Percentiles rank a stretch among this genome's conserved stretches.
These are phyloP conservation scores for Juncus effusus DNA, from an alignment of 176 grass and related monocot genomes.

Conservation along the genomic window DNA sequence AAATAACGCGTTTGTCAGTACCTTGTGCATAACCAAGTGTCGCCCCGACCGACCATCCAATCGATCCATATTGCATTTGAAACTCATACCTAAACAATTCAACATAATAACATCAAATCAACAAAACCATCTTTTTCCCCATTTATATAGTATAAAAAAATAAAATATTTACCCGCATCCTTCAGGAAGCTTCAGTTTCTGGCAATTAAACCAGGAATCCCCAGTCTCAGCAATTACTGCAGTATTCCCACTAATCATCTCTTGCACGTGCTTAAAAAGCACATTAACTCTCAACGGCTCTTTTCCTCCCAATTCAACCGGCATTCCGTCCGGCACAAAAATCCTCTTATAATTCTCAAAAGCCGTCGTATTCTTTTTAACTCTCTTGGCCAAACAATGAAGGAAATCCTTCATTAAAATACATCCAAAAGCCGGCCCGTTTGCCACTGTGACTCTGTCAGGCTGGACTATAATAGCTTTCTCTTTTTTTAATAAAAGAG, in stretches of 20 bases:
- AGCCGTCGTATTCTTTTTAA: slow-evolving; percentile 49
- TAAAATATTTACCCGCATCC: slow-evolving; percentile 42
- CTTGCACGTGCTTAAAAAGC: slow-evolving; percentile 75
- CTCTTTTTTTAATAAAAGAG: slow-evolving; percentile 48
- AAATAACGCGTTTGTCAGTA: slow-evolving; percentile 45
- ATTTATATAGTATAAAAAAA: not conserved
- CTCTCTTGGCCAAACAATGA: slow-evolving; percentile 29
- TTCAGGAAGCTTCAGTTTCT: slow-evolving; percentile 61
- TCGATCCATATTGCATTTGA: slow-evolving; percentile 89
- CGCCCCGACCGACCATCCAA: slow-evolving; percentile 67
- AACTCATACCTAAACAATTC: slow-evolving; percentile 55
- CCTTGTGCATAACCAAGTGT: slow-evolving; percentile 64
- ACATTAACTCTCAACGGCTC: slow-evolving; percentile 68
- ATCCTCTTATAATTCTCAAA: slow-evolving; percentile 62
- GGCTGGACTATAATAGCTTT: slow-evolving; percentile 73
- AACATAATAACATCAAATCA: not conserved
- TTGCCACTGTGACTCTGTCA: slow-evolving; percentile 59
- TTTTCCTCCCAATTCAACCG: slow-evolving; percentile 11
- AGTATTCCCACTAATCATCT: slow-evolving; percentile 40
- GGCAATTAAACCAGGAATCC: slow-evolving; percentile 90
- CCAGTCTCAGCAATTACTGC: slow-evolving; percentile 68
- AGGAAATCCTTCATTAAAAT: slow-evolving; percentile 71
- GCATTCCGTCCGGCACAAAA: slow-evolving; percentile 54
- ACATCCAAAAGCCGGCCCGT: slow-evolving; percentile 67
- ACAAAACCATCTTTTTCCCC: not conserved